phyloP scores from a whole-genome alignment of 192 early-diverging fungal genomes.

The Linnemannia exigua region DNA sequence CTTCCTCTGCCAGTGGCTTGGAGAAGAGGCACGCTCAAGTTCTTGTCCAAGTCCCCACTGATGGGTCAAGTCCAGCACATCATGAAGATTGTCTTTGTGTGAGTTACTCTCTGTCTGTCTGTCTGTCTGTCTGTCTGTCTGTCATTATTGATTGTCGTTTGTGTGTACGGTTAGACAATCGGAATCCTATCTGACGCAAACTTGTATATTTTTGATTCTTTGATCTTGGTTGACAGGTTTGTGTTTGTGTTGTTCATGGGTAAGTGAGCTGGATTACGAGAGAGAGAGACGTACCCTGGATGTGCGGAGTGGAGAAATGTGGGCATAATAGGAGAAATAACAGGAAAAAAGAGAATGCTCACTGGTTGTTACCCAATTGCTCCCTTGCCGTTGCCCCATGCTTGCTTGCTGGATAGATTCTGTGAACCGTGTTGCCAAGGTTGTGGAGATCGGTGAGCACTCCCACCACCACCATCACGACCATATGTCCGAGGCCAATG shows the following conservation, averaged over 20 bases:
- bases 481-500: conserved; percentile 45
- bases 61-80: conserved; percentile 61
- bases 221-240: conserved; percentile 48
- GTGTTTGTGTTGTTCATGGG: conserved; percentile 69
- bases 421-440: conserved; percentile 61
- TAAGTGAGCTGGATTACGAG: conserved; percentile 28
- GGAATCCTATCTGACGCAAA: not conserved
- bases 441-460: conserved; percentile 39
- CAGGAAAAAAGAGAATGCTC: not conserved
- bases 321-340: not conserved
- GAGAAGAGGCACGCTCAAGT: conserved; percentile 62
- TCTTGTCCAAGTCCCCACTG: conserved; percentile 58
- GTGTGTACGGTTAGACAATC: not conserved
- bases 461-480: conserved; percentile 48
- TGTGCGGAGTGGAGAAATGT: conserved; percentile 2
- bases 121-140: not conserved
- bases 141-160: not conserved
- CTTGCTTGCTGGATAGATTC: conserved; percentile 53
- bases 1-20: conserved; percentile 64
- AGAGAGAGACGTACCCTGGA: not conserved
- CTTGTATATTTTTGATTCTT: not conserved
- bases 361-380: not conserved
- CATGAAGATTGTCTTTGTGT: conserved; percentile 68
- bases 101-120: conserved; percentile 35
- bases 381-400: not conserved